Base-by-base conservation (phyloP, 176 grass and related monocot species). In the Leersia perrieri region DNA sequence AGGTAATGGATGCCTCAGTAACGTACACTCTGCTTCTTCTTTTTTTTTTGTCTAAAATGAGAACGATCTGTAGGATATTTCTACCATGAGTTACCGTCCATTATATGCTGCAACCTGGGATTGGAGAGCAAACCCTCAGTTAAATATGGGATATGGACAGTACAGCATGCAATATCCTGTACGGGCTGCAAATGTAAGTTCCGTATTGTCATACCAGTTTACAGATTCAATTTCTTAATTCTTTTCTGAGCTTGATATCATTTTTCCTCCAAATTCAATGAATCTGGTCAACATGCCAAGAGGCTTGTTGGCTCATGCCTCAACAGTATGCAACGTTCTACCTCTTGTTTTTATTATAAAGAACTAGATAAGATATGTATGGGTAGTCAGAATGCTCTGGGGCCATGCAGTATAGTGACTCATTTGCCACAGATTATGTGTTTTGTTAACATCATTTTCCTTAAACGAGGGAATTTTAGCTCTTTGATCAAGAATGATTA, bases 11-110 rank as follows among this genome's bases (percentile, higher is more conserved):
- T 30, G 30, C 70, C 51, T 86, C 57, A 66, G 36, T 68, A 26
- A 40, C 81, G 81, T 79, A 26, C 31, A 26, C 31, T 33, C 27
- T 74, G 13, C 60, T 77, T 58, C 27, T 12, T 35, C 45, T 78
- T 9, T 49, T n/a, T 31, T 69, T 78, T 77, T 86, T 42, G 3
- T 33, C 66, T 65, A 76, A 55, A 27, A 42, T 40, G 65, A 12
- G 73, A 79, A 70, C 47, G 25, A 68, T 83, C 49, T 74, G 66
- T 76, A 92, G 87, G 87, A 89, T 65, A 41, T 89, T 35, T 92
- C 84, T 84, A 74, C 65, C 22, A 77, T 73, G 84, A 42, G 51
- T 60, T 84, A 93, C 81, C 75, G 5, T 36, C 40, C 72, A 55
- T 32, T 30, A 80, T 40, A 58, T 58, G 53, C 71, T 74, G 44